Evolutionary conservation across 169 alveolate species (phyloP), one percentile per base, ranked within the genome.

Genomic region (Plasmodium yoelii): DNA sequence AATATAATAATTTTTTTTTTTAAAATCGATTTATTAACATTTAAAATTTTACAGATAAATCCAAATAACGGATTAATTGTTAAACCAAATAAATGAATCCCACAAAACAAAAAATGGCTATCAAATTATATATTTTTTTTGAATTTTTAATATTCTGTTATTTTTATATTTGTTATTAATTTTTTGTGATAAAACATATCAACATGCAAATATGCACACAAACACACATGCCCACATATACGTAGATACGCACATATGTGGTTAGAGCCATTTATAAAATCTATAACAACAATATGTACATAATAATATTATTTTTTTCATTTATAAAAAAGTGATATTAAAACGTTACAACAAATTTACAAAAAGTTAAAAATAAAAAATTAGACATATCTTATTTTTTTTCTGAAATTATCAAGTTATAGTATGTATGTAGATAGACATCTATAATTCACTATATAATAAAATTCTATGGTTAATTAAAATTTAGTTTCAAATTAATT

Each of bases 401-500:
- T 34, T 34, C 42, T 34, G 5, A 34, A 0, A 5, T 34, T 34
- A 0, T 34, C 7, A 3, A 34, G 5, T 28, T 28, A 28, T 28
- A 28, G 42, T 34, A 0, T 34, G 7, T 3, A 34, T 34, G 42
- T 5, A 4, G 0, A 34, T 3, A 34, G 42, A 28, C 26, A 22
- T 1, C 26, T 22, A 22, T 22, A 22, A 22, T 22, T 22, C 26
- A 22, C 7, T 0, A 3, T 34, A 3, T 34, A 34, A 3, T 34
- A 0, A 34, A 34, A 4, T 7, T 5, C 42, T 7, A 0, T 34
- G 42, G 6, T 47, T 34, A 56, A 34, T 73, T 88, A 77, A 93
- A 72, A 53, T 44, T 90, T 34, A 93, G n/a, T 64, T 93, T 93
- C 12, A 93, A 74, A 61, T 93, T 92, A 42, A 93, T 19, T 70